Evolutionary conservation across 441 rosid genomes (phyloP), one percentile per base, ranked within the genome.

Genomic region (Adansonia madagascariensis): DNA sequence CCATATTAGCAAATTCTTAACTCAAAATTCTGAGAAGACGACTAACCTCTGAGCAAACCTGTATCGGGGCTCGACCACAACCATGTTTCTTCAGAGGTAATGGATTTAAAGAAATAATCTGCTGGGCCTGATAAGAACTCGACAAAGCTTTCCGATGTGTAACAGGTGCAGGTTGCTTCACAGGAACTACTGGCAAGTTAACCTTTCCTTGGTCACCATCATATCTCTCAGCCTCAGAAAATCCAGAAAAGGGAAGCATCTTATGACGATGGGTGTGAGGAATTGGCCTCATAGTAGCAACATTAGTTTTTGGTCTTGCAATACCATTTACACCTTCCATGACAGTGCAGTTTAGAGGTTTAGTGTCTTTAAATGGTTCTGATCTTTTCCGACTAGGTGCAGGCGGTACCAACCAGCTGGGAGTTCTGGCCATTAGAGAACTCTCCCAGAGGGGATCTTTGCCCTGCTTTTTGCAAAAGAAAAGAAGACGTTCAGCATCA

Each of bases 61-160:
- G 98, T 74, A 96, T 93, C n/a, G 96, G 97, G 60, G 97, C 88
- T 89, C 99, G 90, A 46, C 93, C 95, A 88, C 99, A 96, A 41
- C 96, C 97, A 77, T 96, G 99, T 81, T 94, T 94, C 87, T 93
- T 96, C 56, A 96, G 85, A 73, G 99, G 99, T 64, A 96, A 80
- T 49, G 99, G 98, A 75, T 96, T 96, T 74, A 96, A 77, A 68
- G 99, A 89, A 49, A 96, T 87, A 73, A 94, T 88, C 84, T 94
- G 99, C 77, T 91, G 97, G 73, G 96, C 89, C 89, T 91, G 98
- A 80, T 85, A 89, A 47, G 96, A 91, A 80, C 91, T 91, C 7
- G 96, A 86, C 74, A 88, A 85, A 24, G 92, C 87, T 88, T 93
- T 96, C 74, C 98, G 86, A 79, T 91, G 91, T 14, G 92, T 61